phyloP scores from a whole-genome alignment of 1,284 basidiomycete genomes.

The Puccinia coronata region DNA sequence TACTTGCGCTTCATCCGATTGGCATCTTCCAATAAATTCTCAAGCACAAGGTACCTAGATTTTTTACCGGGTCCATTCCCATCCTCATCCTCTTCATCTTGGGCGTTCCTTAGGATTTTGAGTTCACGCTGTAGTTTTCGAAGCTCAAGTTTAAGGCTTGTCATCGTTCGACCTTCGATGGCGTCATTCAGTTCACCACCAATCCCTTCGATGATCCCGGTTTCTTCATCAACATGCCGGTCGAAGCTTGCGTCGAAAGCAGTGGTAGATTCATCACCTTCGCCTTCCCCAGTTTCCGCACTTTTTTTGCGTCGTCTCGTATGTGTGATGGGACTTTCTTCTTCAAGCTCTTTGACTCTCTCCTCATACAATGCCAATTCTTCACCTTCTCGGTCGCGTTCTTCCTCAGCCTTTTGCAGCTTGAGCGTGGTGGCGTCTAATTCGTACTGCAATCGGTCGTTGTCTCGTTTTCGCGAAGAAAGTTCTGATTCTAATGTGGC shows the following conservation, averaged over 20 bases:
- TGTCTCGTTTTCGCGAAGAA: constrained; percentile 69
- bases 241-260: constrained; percentile 40
- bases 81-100: constrained; percentile 25
- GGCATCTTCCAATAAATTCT: constrained; percentile 86
- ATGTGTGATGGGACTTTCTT: constrained; percentile 41
- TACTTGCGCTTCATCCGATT: constrained; percentile 85
- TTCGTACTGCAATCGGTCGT: constrained; percentile 72
- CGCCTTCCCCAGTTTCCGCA: not conserved
- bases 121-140: constrained; percentile 43
- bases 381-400: constrained; percentile 56
- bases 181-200: constrained; percentile 46
- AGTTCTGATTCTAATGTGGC: constrained; percentile 74
- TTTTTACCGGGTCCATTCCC: constrained; percentile 21
- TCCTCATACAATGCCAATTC: constrained; percentile 38
- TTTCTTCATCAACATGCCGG: constrained; percentile 37
- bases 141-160: constrained; percentile 41
- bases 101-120: constrained; percentile 34
- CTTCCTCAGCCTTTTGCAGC: constrained; percentile 62
- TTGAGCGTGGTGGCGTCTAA: constrained; percentile 73
- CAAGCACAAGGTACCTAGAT: constrained; percentile 65
- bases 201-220: constrained; percentile 38
- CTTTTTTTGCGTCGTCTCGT: constrained; percentile 28
- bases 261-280: constrained; percentile 8
- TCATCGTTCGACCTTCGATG: constrained; percentile 48
- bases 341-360: constrained; percentile 46